These are phyloP conservation scores for Hyaloperonospora arabidopsidis DNA, from an alignment of 352 stramenopile species.

Conservation along the genomic window DNA sequence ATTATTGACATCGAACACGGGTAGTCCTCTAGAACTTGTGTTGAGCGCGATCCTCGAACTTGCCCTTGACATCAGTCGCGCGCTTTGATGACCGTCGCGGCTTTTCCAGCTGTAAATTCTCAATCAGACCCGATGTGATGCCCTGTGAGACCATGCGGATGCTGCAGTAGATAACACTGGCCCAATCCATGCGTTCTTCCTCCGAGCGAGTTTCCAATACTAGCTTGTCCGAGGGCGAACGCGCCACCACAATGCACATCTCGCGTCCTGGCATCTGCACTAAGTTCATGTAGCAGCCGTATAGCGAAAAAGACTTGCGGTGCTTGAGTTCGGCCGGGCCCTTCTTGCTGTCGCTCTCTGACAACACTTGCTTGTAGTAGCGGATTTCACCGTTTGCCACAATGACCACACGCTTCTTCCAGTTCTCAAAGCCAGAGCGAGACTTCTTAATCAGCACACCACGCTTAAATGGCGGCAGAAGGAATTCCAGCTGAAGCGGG, in stretches of 20 bases:
- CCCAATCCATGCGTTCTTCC: conserved; percentile 82
- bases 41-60: conserved; percentile 23
- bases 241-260: conserved; percentile 76
- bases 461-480: conserved; percentile 78
- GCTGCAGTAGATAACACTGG: conserved; percentile 80
- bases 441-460: conserved; percentile 80
- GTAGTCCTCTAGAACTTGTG: background rate
- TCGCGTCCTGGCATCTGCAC: conserved; percentile 62
- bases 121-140: conserved; percentile 75
- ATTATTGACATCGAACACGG: background rate
- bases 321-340: conserved; percentile 50
- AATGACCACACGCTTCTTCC: conserved; percentile 74
- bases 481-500: conserved; percentile 63
- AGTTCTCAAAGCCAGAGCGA: conserved; percentile 80
- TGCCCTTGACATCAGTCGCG: conserved; percentile 22
- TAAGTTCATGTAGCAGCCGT: conserved; percentile 80
- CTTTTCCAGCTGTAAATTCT: conserved; percentile 64
- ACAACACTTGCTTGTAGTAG: conserved; percentile 70
- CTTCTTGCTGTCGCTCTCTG: conserved; percentile 26
- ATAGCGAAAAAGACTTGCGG: conserved; percentile 77
- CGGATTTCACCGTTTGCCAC: conserved; percentile 76
- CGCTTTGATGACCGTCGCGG: conserved; percentile 19
- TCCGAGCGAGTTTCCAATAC: conserved; percentile 61
- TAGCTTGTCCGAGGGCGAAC: conserved; percentile 79
- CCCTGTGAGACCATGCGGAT: conserved; percentile 84